Conservation (phyloP, 306 rosid genomes). For the Medicago lupulina region DNA sequence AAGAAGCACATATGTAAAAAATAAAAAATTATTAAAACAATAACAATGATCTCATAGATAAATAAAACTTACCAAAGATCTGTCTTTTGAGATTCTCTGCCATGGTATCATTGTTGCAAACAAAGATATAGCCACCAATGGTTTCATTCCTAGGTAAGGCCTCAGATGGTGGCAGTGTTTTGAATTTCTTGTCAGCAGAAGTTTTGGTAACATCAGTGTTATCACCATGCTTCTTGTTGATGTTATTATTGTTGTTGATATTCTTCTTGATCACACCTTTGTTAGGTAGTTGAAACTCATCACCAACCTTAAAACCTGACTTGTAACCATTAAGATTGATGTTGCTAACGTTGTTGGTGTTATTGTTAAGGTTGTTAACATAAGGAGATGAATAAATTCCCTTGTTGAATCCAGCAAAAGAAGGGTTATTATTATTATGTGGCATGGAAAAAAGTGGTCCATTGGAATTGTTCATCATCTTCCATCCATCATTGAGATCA, state of each 20-base stretch:
- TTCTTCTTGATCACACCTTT: constrained; percentile 54
- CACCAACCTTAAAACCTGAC: constrained; percentile 53
- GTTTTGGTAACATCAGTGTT: constrained; percentile 50
- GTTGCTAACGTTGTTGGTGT: constrained; percentile 31
- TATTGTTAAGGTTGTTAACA: constrained; percentile 29
- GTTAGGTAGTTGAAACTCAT: constrained; percentile 44
- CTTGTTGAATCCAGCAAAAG: constrained; percentile 61
- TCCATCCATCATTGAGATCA: constrained; percentile 62
- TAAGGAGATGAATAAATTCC: constrained; percentile 58
- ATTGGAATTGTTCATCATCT: constrained; percentile 44
- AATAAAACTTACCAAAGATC: constrained; percentile 69
- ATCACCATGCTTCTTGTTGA: constrained; percentile 56
- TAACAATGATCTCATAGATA: background rate
- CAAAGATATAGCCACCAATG: constrained; percentile 89
- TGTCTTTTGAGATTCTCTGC: constrained; percentile 84
- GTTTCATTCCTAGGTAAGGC: constrained; percentile 79
- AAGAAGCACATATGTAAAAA: background rate
- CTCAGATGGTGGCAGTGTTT: constrained; percentile 84
- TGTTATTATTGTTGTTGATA: constrained; percentile 30
- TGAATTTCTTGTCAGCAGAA: constrained; percentile 71
- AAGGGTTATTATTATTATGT: constrained; percentile 40
- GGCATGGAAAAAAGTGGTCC: constrained; percentile 47
- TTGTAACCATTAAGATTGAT: constrained; percentile 57
- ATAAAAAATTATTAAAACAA: background rate
- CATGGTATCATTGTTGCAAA: constrained; percentile 98